These are phyloP conservation scores for Nigrospora sphaerica DNA, from an alignment of 2,329 filamentous ascomycete species.

Conservation along the genomic window DNA sequence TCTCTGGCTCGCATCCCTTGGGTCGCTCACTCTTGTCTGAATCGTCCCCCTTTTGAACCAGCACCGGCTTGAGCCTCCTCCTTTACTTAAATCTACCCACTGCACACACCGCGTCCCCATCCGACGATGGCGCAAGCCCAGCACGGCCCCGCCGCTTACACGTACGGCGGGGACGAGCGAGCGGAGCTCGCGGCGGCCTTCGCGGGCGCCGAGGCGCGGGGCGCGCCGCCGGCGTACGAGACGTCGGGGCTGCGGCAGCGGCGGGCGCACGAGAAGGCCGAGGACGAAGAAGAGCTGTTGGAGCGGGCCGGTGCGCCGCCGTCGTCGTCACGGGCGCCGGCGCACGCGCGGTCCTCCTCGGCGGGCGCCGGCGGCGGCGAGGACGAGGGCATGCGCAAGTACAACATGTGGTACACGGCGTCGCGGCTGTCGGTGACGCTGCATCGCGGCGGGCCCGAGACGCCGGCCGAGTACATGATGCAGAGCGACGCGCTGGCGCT, in stretches of 20 bases:
- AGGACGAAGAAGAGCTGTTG: too few species aligned
- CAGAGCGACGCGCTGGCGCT: not conserved
- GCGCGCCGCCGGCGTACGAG: not conserved
- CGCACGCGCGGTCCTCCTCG: not conserved
- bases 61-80: too few species aligned
- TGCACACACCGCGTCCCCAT: too few species aligned
- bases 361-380: not conserved
- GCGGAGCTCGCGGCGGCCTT: not conserved
- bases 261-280: too few species aligned
- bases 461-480: not conserved
- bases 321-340: not conserved
- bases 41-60: too few species aligned
- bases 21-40: too few species aligned
- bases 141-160: not conserved
- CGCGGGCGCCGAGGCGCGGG: not conserved
- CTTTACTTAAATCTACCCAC: too few species aligned
- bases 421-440: not conserved
- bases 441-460: not conserved
- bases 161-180: not conserved
- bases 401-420: slow-evolving; percentile 1
- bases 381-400: not conserved
- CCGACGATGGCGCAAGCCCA: too few species aligned
- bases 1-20: too few species aligned
- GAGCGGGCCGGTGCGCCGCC: not conserved
- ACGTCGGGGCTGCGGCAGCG: too few species aligned